Percentiles rank a stretch among this genome's conserved stretches.
These are phyloP conservation scores for Euphorbia tirucalli DNA, from an alignment of 345 rosid species.

Conservation along the genomic window DNA sequence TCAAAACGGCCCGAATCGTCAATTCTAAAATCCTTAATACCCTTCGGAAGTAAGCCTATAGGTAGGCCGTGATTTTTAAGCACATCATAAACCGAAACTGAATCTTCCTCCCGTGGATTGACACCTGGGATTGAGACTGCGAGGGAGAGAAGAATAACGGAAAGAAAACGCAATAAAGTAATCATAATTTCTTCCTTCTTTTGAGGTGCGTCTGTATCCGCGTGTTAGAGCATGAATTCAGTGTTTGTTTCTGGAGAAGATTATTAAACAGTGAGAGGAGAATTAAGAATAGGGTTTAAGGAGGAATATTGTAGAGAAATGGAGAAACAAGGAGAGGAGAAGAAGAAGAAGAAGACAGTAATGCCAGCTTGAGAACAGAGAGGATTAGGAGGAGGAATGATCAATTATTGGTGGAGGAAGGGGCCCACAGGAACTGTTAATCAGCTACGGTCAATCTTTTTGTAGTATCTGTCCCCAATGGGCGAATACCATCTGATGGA, in stretches of 20 bases:
- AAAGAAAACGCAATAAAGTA: constrained; percentile 30
- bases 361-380: constrained; percentile 69
- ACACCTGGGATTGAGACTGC: constrained; percentile 21
- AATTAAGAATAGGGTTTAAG: constrained; percentile 45
- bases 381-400: constrained; percentile 35
- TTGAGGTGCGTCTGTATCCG: neutral
- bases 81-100: constrained; percentile 53
- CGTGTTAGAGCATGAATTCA: constrained; percentile 11
- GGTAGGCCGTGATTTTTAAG: constrained; percentile 65
- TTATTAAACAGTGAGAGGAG: neutral
- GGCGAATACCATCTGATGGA: neutral
- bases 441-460: neutral
- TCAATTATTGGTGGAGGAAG: constrained; percentile 28
- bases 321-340: neutral
- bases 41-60: constrained; percentile 77
- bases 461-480: neutral
- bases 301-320: constrained; percentile 2
- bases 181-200: constrained; percentile 12
- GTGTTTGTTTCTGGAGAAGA: neutral
- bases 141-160: constrained; percentile 18
- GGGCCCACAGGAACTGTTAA: constrained; percentile 1
- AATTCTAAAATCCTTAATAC: constrained; percentile 49
- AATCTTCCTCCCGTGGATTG: constrained; percentile 10
- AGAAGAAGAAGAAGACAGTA: constrained; percentile 31
- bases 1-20: constrained; percentile 64